Percentiles rank a stretch among this genome's conserved stretches.
These are phyloP conservation scores for Hirschfeldia incana DNA, from an alignment of 345 rosid species.

Conservation along the genomic window DNA sequence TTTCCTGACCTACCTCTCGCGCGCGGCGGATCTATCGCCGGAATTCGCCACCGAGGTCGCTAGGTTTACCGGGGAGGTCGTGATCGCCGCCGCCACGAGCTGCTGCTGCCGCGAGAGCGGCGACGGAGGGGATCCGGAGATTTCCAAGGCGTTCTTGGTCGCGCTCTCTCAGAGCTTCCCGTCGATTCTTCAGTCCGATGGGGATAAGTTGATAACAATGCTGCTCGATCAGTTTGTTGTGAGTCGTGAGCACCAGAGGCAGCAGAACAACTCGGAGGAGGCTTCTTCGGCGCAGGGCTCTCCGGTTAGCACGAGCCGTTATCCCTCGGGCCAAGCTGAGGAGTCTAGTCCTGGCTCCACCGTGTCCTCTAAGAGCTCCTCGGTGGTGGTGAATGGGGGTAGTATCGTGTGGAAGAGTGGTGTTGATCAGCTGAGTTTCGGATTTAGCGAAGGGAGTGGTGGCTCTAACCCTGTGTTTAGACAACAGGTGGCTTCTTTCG, in stretches of 20 bases:
- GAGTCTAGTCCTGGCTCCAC: conserved; percentile 51
- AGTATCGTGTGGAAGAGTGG: conserved; percentile 53
- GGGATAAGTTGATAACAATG: conserved; percentile 48
- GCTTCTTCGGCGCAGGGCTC: conserved; percentile 75
- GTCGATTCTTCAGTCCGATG: conserved; percentile 53
- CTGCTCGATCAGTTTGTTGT: conserved; percentile 62
- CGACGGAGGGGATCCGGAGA: conserved; percentile 50
- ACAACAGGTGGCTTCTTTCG: conserved; percentile 58
- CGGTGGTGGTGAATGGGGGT: conserved; percentile 57
- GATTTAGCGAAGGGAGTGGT: conserved; percentile 57
- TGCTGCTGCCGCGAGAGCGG: conserved; percentile 33
- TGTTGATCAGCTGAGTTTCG: conserved; percentile 45
- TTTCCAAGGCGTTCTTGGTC: conserved; percentile 55
- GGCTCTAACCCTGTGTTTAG: conserved; percentile 26
- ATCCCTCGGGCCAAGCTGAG: conserved; percentile 40
- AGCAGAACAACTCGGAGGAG: conserved; percentile 43
- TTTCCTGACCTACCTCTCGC: conserved; percentile 61
- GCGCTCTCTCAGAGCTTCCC: conserved; percentile 65
- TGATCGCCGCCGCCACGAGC: conserved; percentile 51
- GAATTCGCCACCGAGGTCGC: conserved; percentile 74
- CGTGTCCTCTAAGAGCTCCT: conserved; percentile 49
- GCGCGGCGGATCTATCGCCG: conserved; percentile 49
- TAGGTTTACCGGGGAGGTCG: conserved; percentile 63
- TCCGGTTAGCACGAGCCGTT: conserved; percentile 52
- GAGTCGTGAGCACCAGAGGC: conserved; percentile 43